These are phyloP conservation scores for Chionographis japonica DNA, from an alignment of 106 monocot species.

Conservation along the genomic window DNA sequence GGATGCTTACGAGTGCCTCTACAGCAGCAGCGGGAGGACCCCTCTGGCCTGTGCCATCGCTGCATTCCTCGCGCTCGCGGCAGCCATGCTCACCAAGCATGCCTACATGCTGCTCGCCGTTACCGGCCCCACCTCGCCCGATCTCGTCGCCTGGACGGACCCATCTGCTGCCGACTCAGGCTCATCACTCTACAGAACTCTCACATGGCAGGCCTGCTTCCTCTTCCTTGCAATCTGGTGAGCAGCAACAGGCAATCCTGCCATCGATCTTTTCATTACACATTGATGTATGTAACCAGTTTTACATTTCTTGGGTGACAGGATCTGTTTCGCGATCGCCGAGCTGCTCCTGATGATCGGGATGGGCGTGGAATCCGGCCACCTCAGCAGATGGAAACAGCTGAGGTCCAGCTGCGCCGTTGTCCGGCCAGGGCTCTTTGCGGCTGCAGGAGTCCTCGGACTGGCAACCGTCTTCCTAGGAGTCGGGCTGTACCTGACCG, in stretches of 20 bases:
- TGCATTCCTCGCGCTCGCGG: conserved; percentile 66
- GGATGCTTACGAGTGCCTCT: conserved; percentile 39
- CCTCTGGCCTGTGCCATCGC: conserved; percentile 45
- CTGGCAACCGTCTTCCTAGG: conserved; percentile 75
- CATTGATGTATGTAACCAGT: neutral
- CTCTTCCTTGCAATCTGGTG: conserved; percentile 77
- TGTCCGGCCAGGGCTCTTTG: conserved; percentile 55
- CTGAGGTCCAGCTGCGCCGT: conserved; percentile 44
- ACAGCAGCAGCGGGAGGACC: conserved; percentile 55
- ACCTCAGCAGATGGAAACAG: conserved; percentile 53
- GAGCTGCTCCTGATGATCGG: conserved; percentile 75
- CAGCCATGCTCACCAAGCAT: conserved; percentile 70
- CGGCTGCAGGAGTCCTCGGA: conserved; percentile 66
- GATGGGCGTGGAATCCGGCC: conserved; percentile 57
- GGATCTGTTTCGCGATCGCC: conserved; percentile 73
- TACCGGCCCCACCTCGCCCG: conserved; percentile 24
- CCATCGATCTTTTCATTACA: no score
- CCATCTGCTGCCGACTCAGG: conserved; percentile 2
- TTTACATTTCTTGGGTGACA: conserved; percentile 6
- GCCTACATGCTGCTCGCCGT: conserved; percentile 69
- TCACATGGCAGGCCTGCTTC: conserved; percentile 50
- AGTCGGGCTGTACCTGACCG: conserved; percentile 62
- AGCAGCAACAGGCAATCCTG: neutral
- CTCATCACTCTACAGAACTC: conserved; percentile 12
- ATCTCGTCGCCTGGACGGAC: conserved; percentile 8